These are phyloP conservation scores for Lentinula sp. DNA, from an alignment of 768 basidiomycete species.

Conservation along the genomic window DNA sequence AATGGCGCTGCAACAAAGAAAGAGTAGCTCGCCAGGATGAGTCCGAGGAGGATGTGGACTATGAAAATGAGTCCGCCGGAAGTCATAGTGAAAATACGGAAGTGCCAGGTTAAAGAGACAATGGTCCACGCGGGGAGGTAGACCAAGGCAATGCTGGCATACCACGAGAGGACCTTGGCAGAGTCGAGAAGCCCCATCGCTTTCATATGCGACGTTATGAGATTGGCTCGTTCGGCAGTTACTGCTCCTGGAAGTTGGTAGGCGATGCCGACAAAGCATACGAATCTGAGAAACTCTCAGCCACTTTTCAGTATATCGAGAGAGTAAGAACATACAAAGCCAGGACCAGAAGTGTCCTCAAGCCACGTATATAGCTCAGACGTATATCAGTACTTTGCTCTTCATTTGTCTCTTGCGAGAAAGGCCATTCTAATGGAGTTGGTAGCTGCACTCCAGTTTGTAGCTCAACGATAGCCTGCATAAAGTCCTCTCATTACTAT, in stretches of 20 bases:
- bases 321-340: conserved; percentile 43
- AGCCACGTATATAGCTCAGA: conserved; percentile 52
- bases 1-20: conserved; percentile 67
- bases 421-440: conserved; percentile 70
- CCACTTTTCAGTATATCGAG: background rate
- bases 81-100: conserved; percentile 57
- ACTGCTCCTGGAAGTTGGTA: conserved; percentile 76
- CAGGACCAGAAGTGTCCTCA: conserved; percentile 57
- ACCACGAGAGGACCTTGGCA: conserved; percentile 67
- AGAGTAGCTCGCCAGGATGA: conserved; percentile 65
- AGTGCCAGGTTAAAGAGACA: conserved; percentile 59
- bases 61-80: conserved; percentile 53
- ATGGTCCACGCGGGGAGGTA: conserved; percentile 79
- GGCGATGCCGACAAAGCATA: conserved; percentile 66
- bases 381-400: conserved; percentile 51
- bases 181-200: conserved; percentile 75
- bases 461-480: conserved; percentile 66
- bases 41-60: conserved; percentile 61
- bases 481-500: background rate
- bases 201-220: conserved; percentile 67
- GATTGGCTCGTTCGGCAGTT: conserved; percentile 55
- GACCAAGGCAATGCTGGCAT: conserved; percentile 53
- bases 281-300: conserved; percentile 37
- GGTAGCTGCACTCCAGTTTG: conserved; percentile 49
- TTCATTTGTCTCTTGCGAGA: conserved; percentile 58